Percentiles rank a stretch among this genome's conserved stretches.
Evolutionary conservation across 768 basidiomycete species (phyloP).

Genomic region (Xerocomellus amylosporus): DNA sequence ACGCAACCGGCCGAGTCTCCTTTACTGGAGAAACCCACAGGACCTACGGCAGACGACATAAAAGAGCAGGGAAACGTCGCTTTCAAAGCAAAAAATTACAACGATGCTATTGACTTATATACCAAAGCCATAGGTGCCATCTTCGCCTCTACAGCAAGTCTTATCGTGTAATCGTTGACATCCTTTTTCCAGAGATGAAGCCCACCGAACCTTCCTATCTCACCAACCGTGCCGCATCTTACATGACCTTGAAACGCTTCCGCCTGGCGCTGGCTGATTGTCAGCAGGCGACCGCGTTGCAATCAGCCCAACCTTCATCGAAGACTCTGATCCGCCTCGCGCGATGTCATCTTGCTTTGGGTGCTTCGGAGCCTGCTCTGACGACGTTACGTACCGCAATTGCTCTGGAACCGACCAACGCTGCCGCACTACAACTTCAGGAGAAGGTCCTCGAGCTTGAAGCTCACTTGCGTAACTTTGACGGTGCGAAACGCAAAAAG

Average conservation of each 20-base stretch:
- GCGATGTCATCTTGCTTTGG: constrained; percentile 80
- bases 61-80: constrained; percentile 74
- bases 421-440: constrained; percentile 57
- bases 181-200: constrained; percentile 46
- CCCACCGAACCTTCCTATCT: constrained; percentile 69
- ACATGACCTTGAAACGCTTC: constrained; percentile 80
- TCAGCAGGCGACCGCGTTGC: constrained; percentile 66
- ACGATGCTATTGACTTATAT: constrained; percentile 71
- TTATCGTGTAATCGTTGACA: constrained; percentile 6
- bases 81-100: constrained; percentile 65
- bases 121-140: constrained; percentile 66
- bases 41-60: constrained; percentile 50
- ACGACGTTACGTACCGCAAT: constrained; percentile 64
- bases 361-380: constrained; percentile 62
- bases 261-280: constrained; percentile 74
- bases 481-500: constrained; percentile 50
- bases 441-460: constrained; percentile 61
- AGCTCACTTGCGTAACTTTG: constrained; percentile 62
- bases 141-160: constrained; percentile 21
- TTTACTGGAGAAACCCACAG: constrained; percentile 24
- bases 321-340: constrained; percentile 84
- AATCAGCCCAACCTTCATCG: constrained; percentile 55
- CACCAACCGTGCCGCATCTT: constrained; percentile 84
- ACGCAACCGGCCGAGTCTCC: constrained; percentile 8
- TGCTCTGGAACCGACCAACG: constrained; percentile 59